Evolutionary conservation across 2,329 filamentous ascomycete genomes (phyloP).

Genomic region (Diaporthe amygdali): DNA sequence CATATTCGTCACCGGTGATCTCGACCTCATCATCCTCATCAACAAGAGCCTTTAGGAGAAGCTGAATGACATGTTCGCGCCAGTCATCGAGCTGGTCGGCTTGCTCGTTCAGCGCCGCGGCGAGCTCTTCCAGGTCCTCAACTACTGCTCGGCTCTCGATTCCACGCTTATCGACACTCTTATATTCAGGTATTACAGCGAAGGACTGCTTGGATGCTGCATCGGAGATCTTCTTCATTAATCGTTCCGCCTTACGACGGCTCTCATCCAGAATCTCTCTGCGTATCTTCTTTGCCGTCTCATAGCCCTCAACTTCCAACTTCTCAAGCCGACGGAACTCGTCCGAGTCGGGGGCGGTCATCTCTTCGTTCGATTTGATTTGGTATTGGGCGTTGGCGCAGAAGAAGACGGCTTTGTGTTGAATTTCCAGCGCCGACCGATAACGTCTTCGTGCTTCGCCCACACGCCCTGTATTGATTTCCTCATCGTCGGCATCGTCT

Average conservation of each 20-base stretch:
- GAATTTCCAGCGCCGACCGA: constrained; percentile 75
- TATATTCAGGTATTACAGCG: constrained; percentile 66
- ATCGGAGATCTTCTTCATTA: constrained; percentile 67
- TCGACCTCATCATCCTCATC: constrained; percentile 76
- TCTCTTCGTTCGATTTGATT: constrained; percentile 72
- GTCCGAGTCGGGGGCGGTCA: constrained; percentile 70
- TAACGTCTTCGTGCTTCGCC: constrained; percentile 68
- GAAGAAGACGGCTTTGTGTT: constrained; percentile 86
- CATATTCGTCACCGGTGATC: constrained; percentile 87
- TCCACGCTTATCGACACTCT: constrained; percentile 59
- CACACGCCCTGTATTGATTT: constrained; percentile 44
- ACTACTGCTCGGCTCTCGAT: constrained; percentile 75
- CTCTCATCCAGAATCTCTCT: constrained; percentile 75
- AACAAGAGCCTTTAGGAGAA: constrained; percentile 76
- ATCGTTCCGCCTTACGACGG: constrained; percentile 60
- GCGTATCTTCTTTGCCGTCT: constrained; percentile 77
- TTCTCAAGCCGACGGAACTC: constrained; percentile 71
- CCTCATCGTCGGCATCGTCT: constrained; percentile 40
- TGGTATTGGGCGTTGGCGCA: constrained; percentile 84
- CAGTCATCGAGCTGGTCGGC: constrained; percentile 74
- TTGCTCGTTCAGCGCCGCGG: constrained; percentile 72
- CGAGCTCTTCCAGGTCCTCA: constrained; percentile 70
- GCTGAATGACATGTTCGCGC: constrained; percentile 74
- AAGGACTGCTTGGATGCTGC: constrained; percentile 61
- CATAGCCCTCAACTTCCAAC: constrained; percentile 75